Percentiles rank a stretch among this genome's conserved stretches.
phyloP scores from a whole-genome alignment of 192 early-diverging fungal species.

The Podila minutissima region DNA sequence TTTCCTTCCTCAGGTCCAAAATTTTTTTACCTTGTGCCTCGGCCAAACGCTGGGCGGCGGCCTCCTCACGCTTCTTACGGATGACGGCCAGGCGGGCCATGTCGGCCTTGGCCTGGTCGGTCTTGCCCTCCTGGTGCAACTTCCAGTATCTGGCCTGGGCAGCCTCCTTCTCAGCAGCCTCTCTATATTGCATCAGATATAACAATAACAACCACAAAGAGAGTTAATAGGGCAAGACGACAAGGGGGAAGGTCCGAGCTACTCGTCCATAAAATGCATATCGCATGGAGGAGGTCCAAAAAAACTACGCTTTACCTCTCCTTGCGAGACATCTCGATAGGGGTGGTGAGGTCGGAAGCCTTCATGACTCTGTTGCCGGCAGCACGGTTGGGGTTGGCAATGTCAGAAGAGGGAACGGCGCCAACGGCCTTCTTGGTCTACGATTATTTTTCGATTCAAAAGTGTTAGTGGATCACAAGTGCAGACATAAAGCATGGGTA shows the following conservation, averaged over 20 bases:
- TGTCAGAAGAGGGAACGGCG: slow-evolving; percentile 13
- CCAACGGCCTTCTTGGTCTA: slow-evolving; percentile 24
- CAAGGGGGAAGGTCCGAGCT: not conserved
- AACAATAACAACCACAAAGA: not conserved
- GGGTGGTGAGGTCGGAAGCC: slow-evolving; percentile 50
- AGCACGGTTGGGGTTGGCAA: slow-evolving; percentile 48
- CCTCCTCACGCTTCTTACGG: slow-evolving; percentile 62
- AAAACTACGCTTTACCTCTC: slow-evolving; percentile 21
- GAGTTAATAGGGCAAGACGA: not conserved
- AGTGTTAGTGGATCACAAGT: not conserved
- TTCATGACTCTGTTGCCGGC: slow-evolving; percentile 39
- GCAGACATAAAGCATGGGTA: not conserved
- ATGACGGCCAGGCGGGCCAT: slow-evolving; percentile 61
- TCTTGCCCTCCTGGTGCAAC: slow-evolving; percentile 62
- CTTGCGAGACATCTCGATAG: slow-evolving; percentile 52
- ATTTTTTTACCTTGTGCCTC: slow-evolving; percentile 53
- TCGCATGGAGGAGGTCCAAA: not conserved
- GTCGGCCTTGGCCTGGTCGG: slow-evolving; percentile 63
- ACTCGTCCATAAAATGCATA: too few species aligned
- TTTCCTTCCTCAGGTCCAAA: not conserved
- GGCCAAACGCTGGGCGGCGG: slow-evolving; percentile 56
- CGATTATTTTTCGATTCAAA: not conserved
- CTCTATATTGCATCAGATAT: slow-evolving; percentile 28
- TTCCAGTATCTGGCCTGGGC: slow-evolving; percentile 61
- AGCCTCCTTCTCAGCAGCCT: slow-evolving; percentile 63